A percentile compares a stretch with the other conserved stretches of the same genome.
Evolutionary conservation across 164 flowering plant species (phyloP).

Genomic region (Magnolia sinica): DNA sequence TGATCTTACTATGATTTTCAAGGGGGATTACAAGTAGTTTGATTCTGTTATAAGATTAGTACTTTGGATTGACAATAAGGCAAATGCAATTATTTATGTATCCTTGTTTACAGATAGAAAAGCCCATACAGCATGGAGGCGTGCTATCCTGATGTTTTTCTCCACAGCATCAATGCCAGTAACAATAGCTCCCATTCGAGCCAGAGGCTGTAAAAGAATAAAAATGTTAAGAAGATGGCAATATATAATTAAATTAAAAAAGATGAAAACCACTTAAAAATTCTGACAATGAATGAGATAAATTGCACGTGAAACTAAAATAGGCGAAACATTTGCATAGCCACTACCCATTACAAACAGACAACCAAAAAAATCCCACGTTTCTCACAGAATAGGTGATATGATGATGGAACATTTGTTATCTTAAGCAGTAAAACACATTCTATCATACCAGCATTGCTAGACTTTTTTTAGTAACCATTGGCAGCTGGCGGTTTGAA

Average conservation of each 20-base stretch:
- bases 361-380: too few species aligned
- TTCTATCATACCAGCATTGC: too few species aligned
- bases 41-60: not conserved
- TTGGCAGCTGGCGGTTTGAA: too few species aligned
- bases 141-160: constrained; percentile 83
- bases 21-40: not conserved
- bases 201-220: constrained; percentile 71
- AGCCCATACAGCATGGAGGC: constrained; percentile 77
- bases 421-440: too few species aligned
- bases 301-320: too few species aligned
- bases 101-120: not conserved
- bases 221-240: not conserved
- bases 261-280: too few species aligned
- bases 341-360: too few species aligned
- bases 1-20: not conserved
- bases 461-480: too few species aligned
- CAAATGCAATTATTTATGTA: not conserved
- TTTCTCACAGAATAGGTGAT: too few species aligned
- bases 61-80: not conserved
- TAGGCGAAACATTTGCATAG: not conserved
- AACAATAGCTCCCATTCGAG: constrained; percentile 94
- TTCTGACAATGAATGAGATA: too few species aligned
- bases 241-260: not conserved
- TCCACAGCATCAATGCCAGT: constrained; percentile 96
- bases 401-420: too few species aligned